Base-by-base conservation (phyloP, 345 rosid genomes). In the Murraya koenigii region DNA sequence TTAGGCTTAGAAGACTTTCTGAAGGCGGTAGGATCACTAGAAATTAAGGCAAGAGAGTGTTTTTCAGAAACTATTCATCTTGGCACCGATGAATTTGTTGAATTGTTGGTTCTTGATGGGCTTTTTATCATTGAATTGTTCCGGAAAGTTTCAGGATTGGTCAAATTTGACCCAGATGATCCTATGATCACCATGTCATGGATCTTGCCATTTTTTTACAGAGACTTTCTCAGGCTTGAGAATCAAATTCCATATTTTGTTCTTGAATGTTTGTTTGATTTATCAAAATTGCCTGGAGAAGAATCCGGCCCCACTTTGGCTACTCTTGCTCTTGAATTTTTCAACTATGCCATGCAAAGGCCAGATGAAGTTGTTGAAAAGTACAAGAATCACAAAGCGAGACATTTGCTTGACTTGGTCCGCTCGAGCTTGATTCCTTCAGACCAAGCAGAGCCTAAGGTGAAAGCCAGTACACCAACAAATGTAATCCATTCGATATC, bases 81-180 rank as follows among this genome's bases (percentile, higher is more conserved):
- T 63, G 74, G 77, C 6, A 76, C 83, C 0, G 84, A 84, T 6
- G 92, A 89, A 15, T 91, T 91, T 64, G 60, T 81, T n/a, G 94
- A 93, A 75, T 86, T 91, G 87, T 81, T 93, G 92, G 90, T 93
- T 39, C 83, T 93, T 4, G 97, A 93, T 72, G 94, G 90, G 7
- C 80, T 88, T 74, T 93, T 91, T 71, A 56, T 93, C 4, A 56
- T 92, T 6, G 97, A 92, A 76, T 71, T 89, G 79, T 88, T 93
- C 74, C 84, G 94, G 2, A 92, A 85, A 89, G 88, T 87, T 8
- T 62, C 62, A 49, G 83, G 67, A 7, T 58, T 90, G 6, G 86
- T 90, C 36, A 38, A 61, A 35, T 80, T 74, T 55, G 92, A 91
- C 49, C 73, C 38, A 0, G 81, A 89, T n/a, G 98, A 94, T 75